Percentiles rank a stretch among this genome's conserved stretches.
phyloP scores from a whole-genome alignment of 2,329 filamentous ascomycete species.

The Sarocladium oryzae region DNA sequence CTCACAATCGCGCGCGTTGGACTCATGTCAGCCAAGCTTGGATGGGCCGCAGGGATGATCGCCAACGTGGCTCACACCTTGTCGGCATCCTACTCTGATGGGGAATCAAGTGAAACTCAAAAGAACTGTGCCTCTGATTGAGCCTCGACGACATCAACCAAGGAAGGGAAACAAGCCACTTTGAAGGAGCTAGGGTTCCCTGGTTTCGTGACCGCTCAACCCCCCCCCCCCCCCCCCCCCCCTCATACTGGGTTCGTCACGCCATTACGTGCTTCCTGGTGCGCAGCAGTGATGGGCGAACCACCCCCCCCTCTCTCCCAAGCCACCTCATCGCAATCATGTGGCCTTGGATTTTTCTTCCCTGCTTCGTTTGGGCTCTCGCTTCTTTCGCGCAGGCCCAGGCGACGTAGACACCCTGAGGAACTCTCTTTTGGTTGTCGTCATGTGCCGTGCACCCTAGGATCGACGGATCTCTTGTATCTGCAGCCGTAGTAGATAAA shows the following conservation, averaged over 20 bases:
- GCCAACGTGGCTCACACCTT: background rate
- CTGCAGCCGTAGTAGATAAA: conserved; percentile 4
- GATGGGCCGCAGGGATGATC: background rate
- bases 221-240: too few relatives aligned
- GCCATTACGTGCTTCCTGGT: too few relatives aligned
- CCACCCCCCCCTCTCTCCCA: too few relatives aligned
- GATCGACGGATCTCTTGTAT: background rate
- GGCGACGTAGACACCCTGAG: background rate
- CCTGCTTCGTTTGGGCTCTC: background rate
- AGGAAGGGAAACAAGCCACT: background rate
- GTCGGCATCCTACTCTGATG: background rate
- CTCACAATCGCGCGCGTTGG: background rate
- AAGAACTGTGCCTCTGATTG: background rate
- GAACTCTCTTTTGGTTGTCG: background rate
- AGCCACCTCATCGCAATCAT: background rate
- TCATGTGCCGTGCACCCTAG: background rate
- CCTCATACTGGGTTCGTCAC: too few relatives aligned
- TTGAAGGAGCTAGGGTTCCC: too few relatives aligned
- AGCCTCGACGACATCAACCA: too few relatives aligned
- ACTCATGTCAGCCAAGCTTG: background rate
- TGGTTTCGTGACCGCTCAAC: too few relatives aligned
- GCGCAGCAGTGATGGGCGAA: too few relatives aligned
- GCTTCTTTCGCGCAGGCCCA: background rate
- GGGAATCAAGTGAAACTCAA: background rate
- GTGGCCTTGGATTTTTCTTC: background rate